phyloP scores from a whole-genome alignment of 192 early-diverging fungal genomes.

The Coemansia sp. region DNA sequence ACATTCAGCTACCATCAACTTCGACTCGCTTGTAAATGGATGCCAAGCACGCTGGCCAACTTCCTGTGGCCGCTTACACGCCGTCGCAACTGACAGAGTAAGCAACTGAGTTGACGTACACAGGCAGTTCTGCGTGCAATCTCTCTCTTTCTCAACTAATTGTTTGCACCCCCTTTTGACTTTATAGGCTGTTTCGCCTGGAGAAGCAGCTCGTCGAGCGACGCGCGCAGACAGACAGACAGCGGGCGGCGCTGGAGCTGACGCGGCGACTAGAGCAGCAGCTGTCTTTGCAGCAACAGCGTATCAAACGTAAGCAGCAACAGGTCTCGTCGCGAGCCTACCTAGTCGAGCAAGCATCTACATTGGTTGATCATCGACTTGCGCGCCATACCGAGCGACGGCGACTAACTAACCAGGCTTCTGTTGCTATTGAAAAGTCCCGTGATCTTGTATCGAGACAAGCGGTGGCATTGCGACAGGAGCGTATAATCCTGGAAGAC shows the following conservation, averaged over 20 bases:
- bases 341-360: constrained; percentile 15
- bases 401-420: not conserved
- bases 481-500: constrained; percentile 45
- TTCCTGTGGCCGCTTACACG: not conserved
- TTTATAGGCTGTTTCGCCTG: constrained; percentile 12
- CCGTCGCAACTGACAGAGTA: not conserved
- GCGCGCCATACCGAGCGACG: not conserved
- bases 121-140: too few species aligned
- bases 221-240: not conserved
- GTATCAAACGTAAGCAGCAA: not conserved
- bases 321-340: constrained; percentile 4
- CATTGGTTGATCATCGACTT: not conserved
- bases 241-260: constrained; percentile 5
- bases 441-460: not conserved
- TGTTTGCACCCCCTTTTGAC: too few species aligned
- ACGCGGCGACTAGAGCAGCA: constrained; percentile 11
- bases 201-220: constrained; percentile 11
- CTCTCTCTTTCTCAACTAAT: too few species aligned
- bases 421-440: too few species aligned
- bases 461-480: constrained; percentile 26
- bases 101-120: not conserved
- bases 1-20: too few species aligned
- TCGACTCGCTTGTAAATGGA: not conserved
- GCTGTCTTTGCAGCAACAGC: not conserved
- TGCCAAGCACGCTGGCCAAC: too few species aligned